Percentiles rank a stretch among this genome's conserved stretches.
Evolutionary conservation across 1,139 yeast genomes (phyloP).

Genomic region (Blastobotrys ciferrii): DNA sequence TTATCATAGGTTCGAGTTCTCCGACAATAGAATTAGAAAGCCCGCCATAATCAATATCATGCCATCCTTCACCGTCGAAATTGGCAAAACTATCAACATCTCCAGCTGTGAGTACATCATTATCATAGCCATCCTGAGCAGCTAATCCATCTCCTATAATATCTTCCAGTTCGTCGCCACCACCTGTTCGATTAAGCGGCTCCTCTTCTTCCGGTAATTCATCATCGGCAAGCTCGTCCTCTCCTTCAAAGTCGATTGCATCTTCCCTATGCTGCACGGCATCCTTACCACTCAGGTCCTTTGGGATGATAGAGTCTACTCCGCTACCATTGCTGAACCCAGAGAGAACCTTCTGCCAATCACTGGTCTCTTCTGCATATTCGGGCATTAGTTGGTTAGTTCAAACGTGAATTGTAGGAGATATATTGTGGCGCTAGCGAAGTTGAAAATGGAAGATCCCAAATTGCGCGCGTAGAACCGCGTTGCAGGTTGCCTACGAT

Average conservation of each 20-base stretch:
- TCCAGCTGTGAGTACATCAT: conserved; percentile 6
- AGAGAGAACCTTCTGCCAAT: conserved; percentile 28
- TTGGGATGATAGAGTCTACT: conserved; percentile 26
- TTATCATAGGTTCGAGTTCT: not conserved
- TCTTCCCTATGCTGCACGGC: conserved; percentile 73
- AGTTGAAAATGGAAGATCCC: no score
- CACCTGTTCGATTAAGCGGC: conserved; percentile 38
- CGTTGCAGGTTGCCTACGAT: not conserved
- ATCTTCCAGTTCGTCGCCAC: conserved; percentile 25
- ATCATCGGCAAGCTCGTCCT: conserved; percentile 92
- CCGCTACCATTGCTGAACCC: conserved; percentile 25
- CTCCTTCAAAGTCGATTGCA: conserved; percentile 94
- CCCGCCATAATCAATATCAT: not conserved
- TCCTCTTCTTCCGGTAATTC: conserved; percentile 46
- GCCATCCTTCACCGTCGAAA: conserved; percentile 8
- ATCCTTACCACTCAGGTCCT: conserved; percentile 33
- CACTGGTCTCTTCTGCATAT: conserved; percentile 27
- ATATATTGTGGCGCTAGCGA: no score
- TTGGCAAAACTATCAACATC: conserved; percentile 20
- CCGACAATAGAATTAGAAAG: conserved; percentile 2
- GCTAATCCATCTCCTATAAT: conserved; percentile 23
- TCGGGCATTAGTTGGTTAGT: conserved; percentile 14
- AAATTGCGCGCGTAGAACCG: conserved; percentile 2
- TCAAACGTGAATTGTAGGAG: no score
- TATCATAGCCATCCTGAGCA: conserved; percentile 16